Evolutionary conservation across 2,329 filamentous ascomycete species (phyloP), one percentile per base, ranked within the genome.

Genomic region (Talaromyces atroroseus): DNA sequence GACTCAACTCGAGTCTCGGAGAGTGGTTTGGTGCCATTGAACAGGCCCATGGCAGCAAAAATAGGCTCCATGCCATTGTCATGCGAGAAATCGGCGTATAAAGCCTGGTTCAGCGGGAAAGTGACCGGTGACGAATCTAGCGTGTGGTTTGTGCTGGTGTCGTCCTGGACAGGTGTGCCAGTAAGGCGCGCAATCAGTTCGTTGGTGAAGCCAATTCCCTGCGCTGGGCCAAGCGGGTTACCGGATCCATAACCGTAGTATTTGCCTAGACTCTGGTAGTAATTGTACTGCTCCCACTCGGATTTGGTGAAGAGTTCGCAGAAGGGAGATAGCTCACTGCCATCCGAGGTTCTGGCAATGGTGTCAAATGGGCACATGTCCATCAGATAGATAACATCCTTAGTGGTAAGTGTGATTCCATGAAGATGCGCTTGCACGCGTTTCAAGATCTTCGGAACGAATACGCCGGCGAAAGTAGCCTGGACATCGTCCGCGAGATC

Each of bases 21-120:
- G 24, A 87, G 73, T 10, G 79, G 75, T n/a, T 68, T 65, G 0
- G 84, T 89, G 47, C 72, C 74, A 63, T 90, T 88, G 74, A 90
- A 95, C 24, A 96, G 74, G 0, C 90, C 89, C 62, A 96, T 68
- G 0, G 90, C 90, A 3, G 84, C 84, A 67, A 88, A 88, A 6
- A 95, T 83, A 6, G 81, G 80, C 26, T 82, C 83, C 84, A 96
- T 90, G 67, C 88, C 85, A 70, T 95, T 95, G 72, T 96, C 92
- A 71, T 96, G 92, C 61, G 86, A 89, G 68, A 96, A 96, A 71
- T 96, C 92, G 0, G 90, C 90, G 66, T 94, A 96, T 1, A 96
- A 73, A 10, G 74, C 74, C 47, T 75, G 72, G 59, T 80, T 78
- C 0, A 95, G 75, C 0, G 92, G 91, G 66, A 96, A 96, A 0